Conservation (phyloP, 2,329 filamentous ascomycete genomes). For the Teratosphaeria zuluensis region DNA sequence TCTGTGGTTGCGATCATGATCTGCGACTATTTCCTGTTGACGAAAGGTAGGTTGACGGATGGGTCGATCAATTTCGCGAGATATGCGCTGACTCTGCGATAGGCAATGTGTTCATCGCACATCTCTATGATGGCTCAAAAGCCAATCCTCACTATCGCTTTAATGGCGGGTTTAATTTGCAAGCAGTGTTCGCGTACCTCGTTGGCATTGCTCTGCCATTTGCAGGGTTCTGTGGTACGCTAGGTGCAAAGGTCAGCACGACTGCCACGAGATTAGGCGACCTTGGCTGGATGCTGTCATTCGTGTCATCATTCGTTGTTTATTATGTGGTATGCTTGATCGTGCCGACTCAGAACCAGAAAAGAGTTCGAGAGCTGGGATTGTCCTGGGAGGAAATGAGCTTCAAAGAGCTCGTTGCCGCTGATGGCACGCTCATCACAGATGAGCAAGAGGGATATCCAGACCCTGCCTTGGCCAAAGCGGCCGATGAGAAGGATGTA, state of each 20-base stretch:
- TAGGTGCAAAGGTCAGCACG: constrained; percentile 28
- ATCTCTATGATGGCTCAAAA: constrained; percentile 38
- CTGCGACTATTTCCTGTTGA: constrained; percentile 50
- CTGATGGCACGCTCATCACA: constrained; percentile 10
- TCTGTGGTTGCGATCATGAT: constrained; percentile 53
- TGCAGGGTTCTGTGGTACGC: constrained; percentile 42
- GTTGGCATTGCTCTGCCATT: constrained; percentile 47
- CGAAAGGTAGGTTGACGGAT: constrained; percentile 22
- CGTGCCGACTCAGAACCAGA: constrained; percentile 31
- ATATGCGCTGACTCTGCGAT: not conserved
- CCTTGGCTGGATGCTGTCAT: constrained; percentile 57
- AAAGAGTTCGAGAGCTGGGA: constrained; percentile 25
- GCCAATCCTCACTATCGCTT: constrained; percentile 44
- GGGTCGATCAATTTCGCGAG: no score
- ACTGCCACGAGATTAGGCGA: constrained; percentile 33
- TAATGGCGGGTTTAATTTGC: constrained; percentile 45
- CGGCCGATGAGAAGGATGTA: not conserved
- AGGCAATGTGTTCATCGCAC: constrained; percentile 13
- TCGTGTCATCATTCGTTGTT: constrained; percentile 44
- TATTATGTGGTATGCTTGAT: constrained; percentile 37
- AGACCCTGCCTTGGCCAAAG: not conserved
- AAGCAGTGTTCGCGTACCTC: constrained; percentile 49
- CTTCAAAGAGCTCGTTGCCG: constrained; percentile 8
- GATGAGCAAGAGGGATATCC: constrained; percentile 7
- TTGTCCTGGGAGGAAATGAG: constrained; percentile 21